Base-by-base conservation (phyloP, 2,329 filamentous ascomycete genomes). In the Blumeriella jaapii region DNA sequence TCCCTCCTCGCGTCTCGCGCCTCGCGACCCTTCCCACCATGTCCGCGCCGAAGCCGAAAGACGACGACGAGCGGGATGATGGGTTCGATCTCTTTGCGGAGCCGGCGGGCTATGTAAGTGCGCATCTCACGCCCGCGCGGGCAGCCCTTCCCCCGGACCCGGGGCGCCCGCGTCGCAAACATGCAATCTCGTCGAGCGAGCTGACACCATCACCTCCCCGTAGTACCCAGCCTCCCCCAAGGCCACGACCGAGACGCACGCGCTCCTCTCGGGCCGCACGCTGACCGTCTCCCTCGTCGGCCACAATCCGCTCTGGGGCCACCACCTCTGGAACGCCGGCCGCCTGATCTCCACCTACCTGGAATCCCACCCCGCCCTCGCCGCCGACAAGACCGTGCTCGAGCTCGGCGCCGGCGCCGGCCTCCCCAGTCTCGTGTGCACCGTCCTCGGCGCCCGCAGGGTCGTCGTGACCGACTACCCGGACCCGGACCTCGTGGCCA, bases 321-420 rank as follows among this genome's bases (percentile, higher is more conserved):
- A 95, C 59, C 71, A 82, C 46, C 70, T 95, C 18, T 96, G 89
- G 89, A 93, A 95, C 58, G 87, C 84, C 41, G 79, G 80, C 41
- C 79, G 82, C 43, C 74, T 83, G 24, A 70, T 89, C 31, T 74
- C 86, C 11, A 67, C 75, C 47, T 86, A 86, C 59, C 74, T 95
- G 39, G 84, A 94, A 59, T 62, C 71, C 26, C 65, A 75, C 45
- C 68, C 75, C n/a, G 51, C 58, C 6, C 67, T 83, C 4, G 68
- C 93, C n/a, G 53, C 60, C 10, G 68, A 61, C 45, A 78, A 74
- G 54, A 75, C 76, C n/a, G 71, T 95, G 2, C 72, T 95, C 6
- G 89, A 95, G 60, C 74, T 95, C 15, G 89, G 89, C 30, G 87
- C 89, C 3, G 89, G 84, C 10, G 84, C 84, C 0, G 89, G 86